Base-by-base conservation (phyloP, 305 asterid species). In the Rubia tinctorum region DNA sequence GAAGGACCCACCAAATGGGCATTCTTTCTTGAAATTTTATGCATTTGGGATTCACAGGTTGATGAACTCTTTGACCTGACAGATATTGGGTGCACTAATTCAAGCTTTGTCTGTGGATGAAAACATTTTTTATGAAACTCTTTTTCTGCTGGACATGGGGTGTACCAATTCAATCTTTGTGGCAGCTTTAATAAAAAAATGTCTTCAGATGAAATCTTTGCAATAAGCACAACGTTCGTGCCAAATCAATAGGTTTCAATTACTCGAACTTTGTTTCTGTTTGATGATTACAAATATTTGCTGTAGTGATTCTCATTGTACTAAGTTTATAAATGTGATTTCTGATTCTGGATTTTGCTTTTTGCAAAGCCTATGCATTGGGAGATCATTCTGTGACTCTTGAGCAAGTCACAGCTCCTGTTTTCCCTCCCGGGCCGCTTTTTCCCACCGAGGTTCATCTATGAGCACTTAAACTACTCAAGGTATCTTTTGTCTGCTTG, bases 301-400 rank as follows among this genome's bases (percentile, higher is more conserved):
- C 22, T 53, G 59, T 22, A 15, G 58, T 17, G 10, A 58, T 34
- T 22, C 55, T 27, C 37, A 45, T 49, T 18, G 23, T 37, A 9
- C 42, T 30, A 17, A 14, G 60, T 56, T 56, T 17, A 14, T 70
- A 37, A 72, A 25, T 68, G 20, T 8, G 61, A 66, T 2, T 61
- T 76, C 69, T 56, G 62, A 67, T 45, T 12, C 9, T 56, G 59
- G 53, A 67, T 73, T 18, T 73, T 34, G 47, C 59, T 76, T 12
- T 47, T 70, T 27, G 75, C 75, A 71, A 96, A 95, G 99, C 99
- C 47, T 84, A 83, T 79, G 98, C 96, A 70, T 81, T 95, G 83
- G 98, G 97, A 68, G 97, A 95, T 81, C 85, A 98, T 20, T 88
- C 96, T 22, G 84, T 95, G 77, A 92, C 96, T 55, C 69, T 92